Percentiles rank a stretch among this genome's conserved stretches.
Conservation (phyloP, 306 rosid genomes). For the Corylus americana region DNA sequence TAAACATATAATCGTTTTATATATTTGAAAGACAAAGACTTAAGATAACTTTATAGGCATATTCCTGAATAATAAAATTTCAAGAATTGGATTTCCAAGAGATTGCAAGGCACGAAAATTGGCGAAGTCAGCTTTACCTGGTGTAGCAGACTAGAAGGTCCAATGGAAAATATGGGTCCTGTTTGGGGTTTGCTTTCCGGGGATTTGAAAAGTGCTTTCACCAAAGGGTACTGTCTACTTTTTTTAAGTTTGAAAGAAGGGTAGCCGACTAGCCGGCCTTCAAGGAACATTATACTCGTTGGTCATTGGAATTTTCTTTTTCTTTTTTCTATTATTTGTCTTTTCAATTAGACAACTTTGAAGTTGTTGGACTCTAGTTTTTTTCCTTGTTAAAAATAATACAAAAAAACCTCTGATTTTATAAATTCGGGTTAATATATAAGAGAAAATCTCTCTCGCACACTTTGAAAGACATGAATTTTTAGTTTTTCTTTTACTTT, state of each 20-base stretch:
- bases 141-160: not conserved
- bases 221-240: not conserved
- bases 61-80: not conserved
- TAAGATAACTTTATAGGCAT: no score
- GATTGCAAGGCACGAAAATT: not conserved
- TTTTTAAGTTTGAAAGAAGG: not conserved
- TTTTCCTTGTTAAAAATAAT: no score
- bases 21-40: no score
- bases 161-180: not conserved
- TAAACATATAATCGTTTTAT: no score
- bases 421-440: no score
- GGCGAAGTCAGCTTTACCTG: not conserved
- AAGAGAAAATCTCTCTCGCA: no score
- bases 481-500: no score
- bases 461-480: no score
- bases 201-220: not conserved
- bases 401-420: no score
- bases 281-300: not conserved
- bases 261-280: not conserved
- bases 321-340: conserved; percentile 12
- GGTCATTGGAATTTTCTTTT: conserved; percentile 22
- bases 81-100: not conserved
- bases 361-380: no score
- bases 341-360: no score
- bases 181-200: not conserved